Base-by-base conservation (phyloP, 106 monocot genomes). In the Iris macrosiphon region DNA sequence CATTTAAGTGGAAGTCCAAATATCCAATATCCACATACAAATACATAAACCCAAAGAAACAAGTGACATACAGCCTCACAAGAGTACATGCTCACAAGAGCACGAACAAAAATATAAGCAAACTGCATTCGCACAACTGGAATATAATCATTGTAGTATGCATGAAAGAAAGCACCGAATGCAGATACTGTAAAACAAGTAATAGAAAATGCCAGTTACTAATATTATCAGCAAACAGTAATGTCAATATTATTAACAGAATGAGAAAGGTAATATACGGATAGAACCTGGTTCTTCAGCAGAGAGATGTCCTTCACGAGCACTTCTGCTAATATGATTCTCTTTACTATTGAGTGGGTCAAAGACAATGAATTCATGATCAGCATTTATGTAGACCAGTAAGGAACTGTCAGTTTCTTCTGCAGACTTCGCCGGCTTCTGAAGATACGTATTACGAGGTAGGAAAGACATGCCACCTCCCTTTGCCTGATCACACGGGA, bases 341-440 rank as follows among this genome's bases (percentile, higher is more conserved):
- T 70, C 66, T 2, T 56, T 53, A 33, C 23, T 61, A 55, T 39
- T 58, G 25, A 41, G 63, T 46, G 90, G 90, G 78, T 96, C 77
- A 62, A 96, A 96, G 29, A 96, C 18, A n/a, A 87, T 40, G 17
- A 72, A 96, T 27, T 96, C 86, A 62, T 83, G 90, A 37, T 77
- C 72, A 27, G 66, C 18, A 55, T 87, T 96, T 61, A 90, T 61
- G 50, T 72, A 96, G 15, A 57, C 86, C 48, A 96, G 71, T 43
- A 82, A 49, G 6, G 37, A 55, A 35, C 40, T 7, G 19, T 52
- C 54, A 47, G 52, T 43, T 45, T 56, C 63, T 6, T 64, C 80
- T 41, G 29, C 40, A 40, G 29, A 14, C 59, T 71, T 45, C 40
- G 0, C 40, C 9, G n/a, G 7, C 1, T 56, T 45, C 16, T 28